A percentile compares a stretch with the other conserved stretches of the same genome.
These are phyloP conservation scores for Lyophyllum shimeji DNA, from an alignment of 768 basidiomycete species.

Conservation along the genomic window DNA sequence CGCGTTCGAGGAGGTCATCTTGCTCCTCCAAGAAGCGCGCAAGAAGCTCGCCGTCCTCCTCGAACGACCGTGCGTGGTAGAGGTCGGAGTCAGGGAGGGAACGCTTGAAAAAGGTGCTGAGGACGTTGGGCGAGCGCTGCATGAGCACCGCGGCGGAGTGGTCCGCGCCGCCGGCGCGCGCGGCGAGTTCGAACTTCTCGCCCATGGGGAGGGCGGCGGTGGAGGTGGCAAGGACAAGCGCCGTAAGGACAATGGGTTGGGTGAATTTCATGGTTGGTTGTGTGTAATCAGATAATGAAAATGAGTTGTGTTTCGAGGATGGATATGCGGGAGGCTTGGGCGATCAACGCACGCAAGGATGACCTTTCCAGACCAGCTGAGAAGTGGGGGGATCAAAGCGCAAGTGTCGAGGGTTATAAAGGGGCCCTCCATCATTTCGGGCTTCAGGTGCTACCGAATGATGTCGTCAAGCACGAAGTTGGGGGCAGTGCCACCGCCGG, in stretches of 20 bases:
- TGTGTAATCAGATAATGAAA: background rate
- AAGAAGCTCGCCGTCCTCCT: constrained; percentile 3
- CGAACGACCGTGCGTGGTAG: background rate
- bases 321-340: constrained; percentile 6
- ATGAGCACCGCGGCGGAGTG: background rate
- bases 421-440: background rate
- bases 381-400: constrained; percentile 5
- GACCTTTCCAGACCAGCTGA: constrained; percentile 17
- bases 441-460: background rate
- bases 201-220: constrained; percentile 7
- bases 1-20: background rate
- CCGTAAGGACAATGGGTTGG: constrained; percentile 1
- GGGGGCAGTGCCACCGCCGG: background rate
- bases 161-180: background rate
- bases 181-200: background rate
- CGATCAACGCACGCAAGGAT: constrained; percentile 14
- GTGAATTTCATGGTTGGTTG: constrained; percentile 9
- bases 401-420: background rate
- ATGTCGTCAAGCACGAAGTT: background rate
- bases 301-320: background rate
- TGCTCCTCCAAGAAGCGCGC: background rate
- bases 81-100: constrained; percentile 1
- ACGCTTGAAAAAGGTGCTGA: background rate
- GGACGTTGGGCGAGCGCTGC: background rate
- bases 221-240: constrained; percentile 2